Percentiles rank a stretch among this genome's conserved stretches.
Evolutionary conservation across 495 filamentous ascomycete species (phyloP).

Genomic region (Aspergillus sclerotioniger): DNA sequence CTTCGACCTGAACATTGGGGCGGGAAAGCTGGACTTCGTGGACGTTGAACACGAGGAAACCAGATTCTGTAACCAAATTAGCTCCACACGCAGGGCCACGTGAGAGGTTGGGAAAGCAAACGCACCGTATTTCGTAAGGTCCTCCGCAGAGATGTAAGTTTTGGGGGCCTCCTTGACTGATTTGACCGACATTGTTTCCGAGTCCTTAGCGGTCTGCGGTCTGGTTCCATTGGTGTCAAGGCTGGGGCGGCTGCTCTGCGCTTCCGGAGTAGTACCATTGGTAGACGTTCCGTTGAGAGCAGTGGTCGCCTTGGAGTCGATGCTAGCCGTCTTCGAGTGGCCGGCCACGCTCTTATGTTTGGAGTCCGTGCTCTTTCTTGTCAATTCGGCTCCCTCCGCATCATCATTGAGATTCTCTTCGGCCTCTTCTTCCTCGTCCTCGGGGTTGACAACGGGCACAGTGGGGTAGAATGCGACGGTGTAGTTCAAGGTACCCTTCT

Average conservation of each 20-base stretch:
- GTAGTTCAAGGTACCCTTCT: constrained; percentile 81
- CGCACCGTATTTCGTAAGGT: constrained; percentile 73
- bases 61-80: constrained; percentile 62
- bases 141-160: constrained; percentile 71
- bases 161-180: constrained; percentile 64
- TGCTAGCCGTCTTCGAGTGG: constrained; percentile 33
- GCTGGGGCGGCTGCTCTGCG: constrained; percentile 35
- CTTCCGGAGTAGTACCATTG: constrained; percentile 20
- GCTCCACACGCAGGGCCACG: constrained; percentile 2
- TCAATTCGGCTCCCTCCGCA: constrained; percentile 23
- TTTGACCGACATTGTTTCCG: constrained; percentile 37
- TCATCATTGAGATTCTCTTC: constrained; percentile 41
- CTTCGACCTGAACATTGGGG: constrained; percentile 74
- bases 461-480: constrained; percentile 88
- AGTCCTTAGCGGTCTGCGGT: constrained; percentile 29
- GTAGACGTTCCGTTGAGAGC: constrained; percentile 26
- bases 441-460: constrained; percentile 83
- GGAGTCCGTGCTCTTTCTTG: constrained; percentile 39
- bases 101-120: neutral
- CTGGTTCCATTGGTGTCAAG: constrained; percentile 35
- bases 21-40: constrained; percentile 81
- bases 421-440: constrained; percentile 70
- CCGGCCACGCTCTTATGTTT: constrained; percentile 19
- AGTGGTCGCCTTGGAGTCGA: constrained; percentile 31
- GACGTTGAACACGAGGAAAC: constrained; percentile 90